Evolutionary conservation across 768 basidiomycete genomes (phyloP), one percentile per base, ranked within the genome.

Genomic region (Russula dissimulans): DNA sequence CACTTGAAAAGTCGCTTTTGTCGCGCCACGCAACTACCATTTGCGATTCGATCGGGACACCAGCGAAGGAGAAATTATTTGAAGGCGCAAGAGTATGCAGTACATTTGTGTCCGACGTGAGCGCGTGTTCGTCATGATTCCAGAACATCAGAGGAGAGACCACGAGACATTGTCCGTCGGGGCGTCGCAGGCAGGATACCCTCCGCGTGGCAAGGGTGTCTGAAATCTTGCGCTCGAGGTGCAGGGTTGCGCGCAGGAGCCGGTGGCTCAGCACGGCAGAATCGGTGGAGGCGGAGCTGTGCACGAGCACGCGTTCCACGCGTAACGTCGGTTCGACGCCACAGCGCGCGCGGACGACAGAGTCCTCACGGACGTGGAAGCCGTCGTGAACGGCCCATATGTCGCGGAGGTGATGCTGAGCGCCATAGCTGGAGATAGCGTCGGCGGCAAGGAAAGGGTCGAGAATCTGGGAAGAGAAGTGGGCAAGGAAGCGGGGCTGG

Each of bases 21-120:
- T 81, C 83, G 59, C 87, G 77, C 18, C 87, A 85, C 8, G 88
- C 87, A 41, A 93, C 73, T 34, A 91, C 86, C 86, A 91, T 91
- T 46, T 81, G 77, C 2, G 86, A 81, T 10, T 82, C 85, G 49
- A 92, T 72, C 22, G 81, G 77, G 32, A 92, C 78, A 31, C 84
- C 85, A 50, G 79, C 77, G n/a, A 84, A 67, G 18, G 85, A 78
- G 32, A 81, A 70, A 65, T 87, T 86, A 43, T 76, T 72, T 41
- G 74, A 72, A 44, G 72, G 58, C 60, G 77, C 79, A 60, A 92
- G 74, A 1, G 87, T 83, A 53, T 81, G 77, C 56, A 83, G 71
- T 32, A 91, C 76, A 66, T 84, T 79, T 44, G 66, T 54, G 68
- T 88, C 86, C 5, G 78, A 74, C 45, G 68, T 71, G 36, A 92